Base-by-base conservation (phyloP, 2,329 filamentous ascomycete species). In the Colletotrichum orchidophilum region DNA sequence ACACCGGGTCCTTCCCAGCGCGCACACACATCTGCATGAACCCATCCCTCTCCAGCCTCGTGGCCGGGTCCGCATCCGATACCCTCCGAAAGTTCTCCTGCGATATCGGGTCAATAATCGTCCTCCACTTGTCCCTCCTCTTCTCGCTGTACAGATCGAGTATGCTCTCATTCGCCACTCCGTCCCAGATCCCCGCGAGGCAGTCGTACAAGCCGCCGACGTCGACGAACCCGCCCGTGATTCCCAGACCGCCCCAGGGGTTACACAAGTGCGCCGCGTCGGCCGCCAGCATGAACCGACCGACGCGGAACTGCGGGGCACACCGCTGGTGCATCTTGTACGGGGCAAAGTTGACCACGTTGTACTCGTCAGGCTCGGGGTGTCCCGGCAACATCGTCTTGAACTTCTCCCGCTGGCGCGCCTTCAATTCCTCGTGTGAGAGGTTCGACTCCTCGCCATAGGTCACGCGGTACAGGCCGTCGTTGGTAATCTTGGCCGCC, bases 151-250 rank as follows among this genome's bases (percentile, higher is more conserved):
- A 86, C 27, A 85, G 9, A 13, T 85, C 83, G 18, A 86, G 75
- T 66, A 86, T 85, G 0, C 77, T 78, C 55, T 83, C 83, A 64
- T 84, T 82, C 1, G 83, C 83, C 33, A 77, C 77, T 1, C 83
- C 83, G 31, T 84, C 81, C 78, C 80, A 84, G 55, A 86, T 82
- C 0, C 84, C 84, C 2, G 79, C 78, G 2, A 92, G 82, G 75
- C 89, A 90, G 74, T 92, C 89, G 69, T 85, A 89, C 6, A 92
- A 82, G 0, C 88, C 88, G 12, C 88, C 89, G 3, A 90, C 84
- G 73, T 92, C 90, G n/a, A 89, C 87, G 65, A 92, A 88, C 0
- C 90, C 90, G 6, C 89, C 89, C 0, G 89, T 91, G 60, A 92
- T 85, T 1, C 90, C 90, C 18, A 91, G 81, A 0, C 90, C 90